Base-by-base conservation (phyloP, 2,329 filamentous ascomycete genomes). In the Trichoderma simmonsii region DNA sequence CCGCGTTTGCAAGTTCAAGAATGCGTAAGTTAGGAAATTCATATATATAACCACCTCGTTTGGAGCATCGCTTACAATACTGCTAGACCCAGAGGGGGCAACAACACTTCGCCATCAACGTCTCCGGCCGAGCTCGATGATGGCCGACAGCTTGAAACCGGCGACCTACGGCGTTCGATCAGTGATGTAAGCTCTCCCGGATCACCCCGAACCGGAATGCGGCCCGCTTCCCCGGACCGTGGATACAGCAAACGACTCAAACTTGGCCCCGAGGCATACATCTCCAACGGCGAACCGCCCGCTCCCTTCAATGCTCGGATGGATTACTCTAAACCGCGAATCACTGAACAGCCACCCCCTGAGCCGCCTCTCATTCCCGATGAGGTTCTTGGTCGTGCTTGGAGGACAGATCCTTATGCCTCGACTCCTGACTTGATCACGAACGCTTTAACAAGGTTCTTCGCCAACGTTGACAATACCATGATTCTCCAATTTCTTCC, bases 1-100 rank as follows among this genome's bases (percentile, higher is more conserved):
- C 71, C 88, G 93, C 62, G 86, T 92, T 21, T 97, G 95, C 87
- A 91, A 91, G 81, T 94, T 94, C 78, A 93, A 93, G 82, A 93
- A 92, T 82, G 93, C 93, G 92, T 95, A 84, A 89, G 91, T 91
- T 9, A 30, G 1, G n/a, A 39, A 39, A n/a, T 15, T 14, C n/a
- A 30, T 8, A 24, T 24, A 12, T 24, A 14, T 43, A 21, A 1
- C 3, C 18, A 5, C 4, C 6, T 64, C 15, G 24, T 9, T 39
- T 11, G 18, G 21, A 71, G 28, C 62, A 30, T 63, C 63, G 54
- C 71, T 75, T 15, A 75, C 71, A 28, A 28, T 59, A 9, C 7
- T 48, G 14, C 73, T 54, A 89, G 87, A 71, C 88, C 88, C 21
- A 84, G 88, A 75, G 88, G 88, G 57, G 87, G 87, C 11, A 86